Evolutionary conservation across 1,139 yeast species (phyloP).

Genomic region (Kluyveromyces sp.): DNA sequence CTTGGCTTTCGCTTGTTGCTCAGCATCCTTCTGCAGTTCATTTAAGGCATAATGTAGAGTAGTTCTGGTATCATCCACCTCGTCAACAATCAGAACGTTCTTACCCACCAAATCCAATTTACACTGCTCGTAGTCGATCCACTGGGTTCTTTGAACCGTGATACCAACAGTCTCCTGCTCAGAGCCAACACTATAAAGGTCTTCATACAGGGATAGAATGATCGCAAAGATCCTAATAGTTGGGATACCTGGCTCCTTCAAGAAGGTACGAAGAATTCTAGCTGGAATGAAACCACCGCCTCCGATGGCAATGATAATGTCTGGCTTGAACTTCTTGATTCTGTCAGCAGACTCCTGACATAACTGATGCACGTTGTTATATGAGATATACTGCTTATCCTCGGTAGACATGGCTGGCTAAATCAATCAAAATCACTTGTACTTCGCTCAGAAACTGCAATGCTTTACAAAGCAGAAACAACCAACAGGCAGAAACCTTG

Average conservation of each 20-base stretch:
- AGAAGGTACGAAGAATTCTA: constrained; percentile 53
- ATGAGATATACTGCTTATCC: constrained; percentile 43
- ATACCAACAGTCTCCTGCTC: constrained; percentile 48
- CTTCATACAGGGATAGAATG: constrained; percentile 56
- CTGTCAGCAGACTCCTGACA: constrained; percentile 50
- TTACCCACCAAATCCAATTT: constrained; percentile 49
- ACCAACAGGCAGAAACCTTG: neutral
- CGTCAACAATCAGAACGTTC: constrained; percentile 58
- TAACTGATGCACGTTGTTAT: constrained; percentile 54
- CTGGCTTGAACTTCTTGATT: constrained; percentile 44
- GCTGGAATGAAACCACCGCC: constrained; percentile 70
- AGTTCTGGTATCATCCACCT: constrained; percentile 63
- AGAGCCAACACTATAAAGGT: constrained; percentile 39
- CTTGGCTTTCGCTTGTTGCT: constrained; percentile 40
- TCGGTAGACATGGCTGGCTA: neutral
- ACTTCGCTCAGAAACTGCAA: neutral
- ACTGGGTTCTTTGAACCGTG: constrained; percentile 56
- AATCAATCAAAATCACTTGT: neutral
- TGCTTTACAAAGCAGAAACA: neutral
- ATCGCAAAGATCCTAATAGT: constrained; percentile 62
- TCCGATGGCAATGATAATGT: constrained; percentile 57
- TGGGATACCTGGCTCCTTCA: constrained; percentile 47
- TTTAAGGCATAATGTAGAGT: constrained; percentile 56
- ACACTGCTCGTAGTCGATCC: constrained; percentile 56
- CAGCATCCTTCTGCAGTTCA: constrained; percentile 52